Conservation (phyloP, 2,329 filamentous ascomycete genomes). For the Fusarium sp. region DNA sequence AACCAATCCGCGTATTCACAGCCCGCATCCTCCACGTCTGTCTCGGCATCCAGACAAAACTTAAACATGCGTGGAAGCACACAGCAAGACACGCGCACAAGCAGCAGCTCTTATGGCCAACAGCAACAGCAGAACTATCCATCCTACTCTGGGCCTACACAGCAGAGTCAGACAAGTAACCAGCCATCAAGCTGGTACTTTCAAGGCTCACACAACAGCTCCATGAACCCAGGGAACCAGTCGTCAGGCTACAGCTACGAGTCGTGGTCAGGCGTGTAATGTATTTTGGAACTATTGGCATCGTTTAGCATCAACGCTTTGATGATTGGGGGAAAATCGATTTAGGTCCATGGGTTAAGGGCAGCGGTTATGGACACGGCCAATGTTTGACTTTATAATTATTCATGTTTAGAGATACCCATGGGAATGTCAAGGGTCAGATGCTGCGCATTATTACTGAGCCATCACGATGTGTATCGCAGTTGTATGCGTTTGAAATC, state of each 20-base stretch:
- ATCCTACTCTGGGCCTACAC: constrained; percentile 27
- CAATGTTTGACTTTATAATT: constrained; percentile 1
- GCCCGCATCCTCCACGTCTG: constrained; percentile 13
- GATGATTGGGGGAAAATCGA: not conserved
- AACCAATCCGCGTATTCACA: constrained; percentile 30
- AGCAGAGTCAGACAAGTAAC: constrained; percentile 29
- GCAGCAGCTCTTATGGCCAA: constrained; percentile 26
- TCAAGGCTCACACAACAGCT: constrained; percentile 32
- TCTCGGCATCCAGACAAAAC: constrained; percentile 34
- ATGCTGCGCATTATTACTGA: not conserved
- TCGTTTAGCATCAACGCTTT: not conserved
- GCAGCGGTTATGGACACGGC: not conserved
- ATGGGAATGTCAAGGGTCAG: not conserved
- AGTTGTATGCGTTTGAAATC: not conserved
- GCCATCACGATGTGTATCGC: not conserved
- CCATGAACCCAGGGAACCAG: constrained; percentile 34
- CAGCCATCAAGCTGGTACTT: constrained; percentile 45
- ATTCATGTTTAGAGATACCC: constrained; percentile 20
- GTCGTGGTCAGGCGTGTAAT: constrained; percentile 32
- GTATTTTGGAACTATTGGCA: not conserved
- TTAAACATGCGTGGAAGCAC: constrained; percentile 35
- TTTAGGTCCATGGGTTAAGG: not conserved
- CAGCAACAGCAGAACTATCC: constrained; percentile 32
- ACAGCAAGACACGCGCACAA: constrained; percentile 22
- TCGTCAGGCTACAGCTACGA: constrained; percentile 43